These are phyloP conservation scores for Fraxinus cuspidata DNA, from an alignment of 257 asterid genomes.

Conservation along the genomic window DNA sequence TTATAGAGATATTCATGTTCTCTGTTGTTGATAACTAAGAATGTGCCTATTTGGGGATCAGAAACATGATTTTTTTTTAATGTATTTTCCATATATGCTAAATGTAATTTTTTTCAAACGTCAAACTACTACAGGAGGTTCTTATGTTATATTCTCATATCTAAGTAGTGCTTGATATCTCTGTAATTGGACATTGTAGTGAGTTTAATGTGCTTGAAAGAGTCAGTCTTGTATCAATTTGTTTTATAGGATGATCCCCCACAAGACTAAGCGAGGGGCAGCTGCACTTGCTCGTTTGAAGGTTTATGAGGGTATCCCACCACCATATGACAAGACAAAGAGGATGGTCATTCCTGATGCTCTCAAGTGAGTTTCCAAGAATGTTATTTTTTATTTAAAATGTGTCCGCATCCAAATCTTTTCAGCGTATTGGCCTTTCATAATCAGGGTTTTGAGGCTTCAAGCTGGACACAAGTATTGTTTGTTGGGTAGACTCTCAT, in stretches of 20 bases:
- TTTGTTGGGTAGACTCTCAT: no score
- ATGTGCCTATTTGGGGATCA: no score
- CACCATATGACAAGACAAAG: constrained; percentile 78
- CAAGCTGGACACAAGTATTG: background rate
- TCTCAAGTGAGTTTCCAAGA: constrained; percentile 54
- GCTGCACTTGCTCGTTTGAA: constrained; percentile 86
- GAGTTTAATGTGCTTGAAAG: no score
- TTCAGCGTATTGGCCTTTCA: constrained; percentile 3
- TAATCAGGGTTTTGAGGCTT: constrained; percentile 43
- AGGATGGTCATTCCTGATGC: constrained; percentile 89
- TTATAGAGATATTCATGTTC: no score
- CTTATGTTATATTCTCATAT: no score
- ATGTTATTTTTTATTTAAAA: background rate
- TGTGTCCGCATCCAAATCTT: background rate
- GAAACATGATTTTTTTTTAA: no score
- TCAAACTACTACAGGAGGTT: no score
- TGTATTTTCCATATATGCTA: no score
- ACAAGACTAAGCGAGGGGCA: constrained; percentile 82
- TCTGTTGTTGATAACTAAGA: no score
- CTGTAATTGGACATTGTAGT: no score
- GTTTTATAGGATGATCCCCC: constrained; percentile 70
- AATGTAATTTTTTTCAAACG: no score
- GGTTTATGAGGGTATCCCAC: constrained; percentile 77
- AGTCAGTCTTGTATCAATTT: background rate
- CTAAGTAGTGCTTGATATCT: no score